A percentile compares a stretch with the other conserved stretches of the same genome.
Evolutionary conservation across 2,329 filamentous ascomycete genomes (phyloP).

Genomic region (Calycina herbarum): DNA sequence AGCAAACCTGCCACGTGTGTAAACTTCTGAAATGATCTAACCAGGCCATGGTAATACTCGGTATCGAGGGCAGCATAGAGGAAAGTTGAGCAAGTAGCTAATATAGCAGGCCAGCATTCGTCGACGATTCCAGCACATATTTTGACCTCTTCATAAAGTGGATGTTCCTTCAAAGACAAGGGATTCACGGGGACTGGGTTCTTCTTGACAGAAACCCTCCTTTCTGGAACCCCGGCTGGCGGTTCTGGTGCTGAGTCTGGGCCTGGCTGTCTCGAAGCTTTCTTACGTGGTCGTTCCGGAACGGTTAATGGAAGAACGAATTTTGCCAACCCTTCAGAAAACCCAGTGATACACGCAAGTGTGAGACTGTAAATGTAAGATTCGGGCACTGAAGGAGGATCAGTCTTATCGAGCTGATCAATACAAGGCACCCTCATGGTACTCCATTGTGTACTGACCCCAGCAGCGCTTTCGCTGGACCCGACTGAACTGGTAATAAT

Average conservation of each 20-base stretch:
- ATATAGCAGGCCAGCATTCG: constrained; percentile 90
- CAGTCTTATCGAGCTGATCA: constrained; percentile 90
- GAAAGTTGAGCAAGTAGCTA: constrained; percentile 94
- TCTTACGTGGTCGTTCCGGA: constrained; percentile 64
- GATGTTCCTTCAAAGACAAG: constrained; percentile 70
- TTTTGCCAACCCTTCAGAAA: constrained; percentile 90
- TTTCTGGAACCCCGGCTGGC: constrained; percentile 45
- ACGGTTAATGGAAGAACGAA: constrained; percentile 91
- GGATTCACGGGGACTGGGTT: constrained; percentile 84
- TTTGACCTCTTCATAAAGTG: constrained; percentile 68
- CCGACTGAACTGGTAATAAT: constrained; percentile 76
- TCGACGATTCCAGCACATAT: constrained; percentile 82
- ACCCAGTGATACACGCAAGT: constrained; percentile 81
- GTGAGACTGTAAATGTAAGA: constrained; percentile 93
- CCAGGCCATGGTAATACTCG: constrained; percentile 89
- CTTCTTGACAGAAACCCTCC: constrained; percentile 68
- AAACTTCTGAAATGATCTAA: constrained; percentile 91
- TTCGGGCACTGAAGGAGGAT: constrained; percentile 79
- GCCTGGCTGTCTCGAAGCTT: constrained; percentile 32
- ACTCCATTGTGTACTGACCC: constrained; percentile 92
- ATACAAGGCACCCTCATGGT: constrained; percentile 82
- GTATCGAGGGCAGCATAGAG: constrained; percentile 88
- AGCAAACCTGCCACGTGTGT: constrained; percentile 91
- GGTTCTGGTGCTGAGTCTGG: constrained; percentile 28
- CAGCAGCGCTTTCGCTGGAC: constrained; percentile 64